A percentile compares a stretch with the other conserved stretches of the same genome.
Evolutionary conservation across 2,329 filamentous ascomycete genomes (phyloP).

Genomic region (Parastagonospora nodorum): DNA sequence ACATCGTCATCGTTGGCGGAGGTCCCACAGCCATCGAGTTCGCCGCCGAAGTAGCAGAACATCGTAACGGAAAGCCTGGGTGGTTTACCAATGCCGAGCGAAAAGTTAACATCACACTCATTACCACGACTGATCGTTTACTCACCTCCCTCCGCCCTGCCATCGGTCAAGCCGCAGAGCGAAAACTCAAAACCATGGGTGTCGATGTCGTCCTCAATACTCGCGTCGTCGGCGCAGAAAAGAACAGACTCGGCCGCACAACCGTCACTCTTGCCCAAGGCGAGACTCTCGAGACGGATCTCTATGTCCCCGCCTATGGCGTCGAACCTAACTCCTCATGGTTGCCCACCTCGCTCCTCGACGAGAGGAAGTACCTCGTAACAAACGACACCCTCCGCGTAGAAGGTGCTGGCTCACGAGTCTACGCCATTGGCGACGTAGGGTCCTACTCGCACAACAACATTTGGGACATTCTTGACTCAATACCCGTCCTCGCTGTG

Average conservation of each 20-base stretch:
- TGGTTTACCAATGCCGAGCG: conserved; percentile 40
- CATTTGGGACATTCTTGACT: conserved; percentile 47
- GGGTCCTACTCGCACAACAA: conserved; percentile 50
- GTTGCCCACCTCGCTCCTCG: conserved; percentile 55
- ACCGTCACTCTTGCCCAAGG: conserved; percentile 50
- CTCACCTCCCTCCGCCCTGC: conserved; percentile 49
- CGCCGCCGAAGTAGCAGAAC: conserved; percentile 55
- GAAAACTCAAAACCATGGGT: conserved; percentile 53
- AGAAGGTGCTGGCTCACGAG: conserved; percentile 49
- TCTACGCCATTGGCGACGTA: conserved; percentile 57
- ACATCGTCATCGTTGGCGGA: conserved; percentile 55
- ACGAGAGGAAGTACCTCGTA: conserved; percentile 54
- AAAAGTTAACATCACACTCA: conserved; percentile 51
- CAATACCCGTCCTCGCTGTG: conserved; percentile 47
- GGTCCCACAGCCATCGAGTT: conserved; percentile 57
- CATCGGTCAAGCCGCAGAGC: conserved; percentile 51
- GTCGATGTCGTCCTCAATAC: conserved; percentile 53
- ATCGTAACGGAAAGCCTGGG: conserved; percentile 46
- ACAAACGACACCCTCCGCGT: conserved; percentile 55
- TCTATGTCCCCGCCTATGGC: conserved; percentile 60
- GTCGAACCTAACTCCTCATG: conserved; percentile 59
- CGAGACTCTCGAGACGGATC: conserved; percentile 53
- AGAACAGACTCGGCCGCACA: conserved; percentile 42
- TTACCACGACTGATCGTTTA: conserved; percentile 49
- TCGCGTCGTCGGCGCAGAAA: conserved; percentile 36